Evolutionary conservation across 441 rosid genomes (phyloP).

Genomic region (Bruguiera hainesii): DNA sequence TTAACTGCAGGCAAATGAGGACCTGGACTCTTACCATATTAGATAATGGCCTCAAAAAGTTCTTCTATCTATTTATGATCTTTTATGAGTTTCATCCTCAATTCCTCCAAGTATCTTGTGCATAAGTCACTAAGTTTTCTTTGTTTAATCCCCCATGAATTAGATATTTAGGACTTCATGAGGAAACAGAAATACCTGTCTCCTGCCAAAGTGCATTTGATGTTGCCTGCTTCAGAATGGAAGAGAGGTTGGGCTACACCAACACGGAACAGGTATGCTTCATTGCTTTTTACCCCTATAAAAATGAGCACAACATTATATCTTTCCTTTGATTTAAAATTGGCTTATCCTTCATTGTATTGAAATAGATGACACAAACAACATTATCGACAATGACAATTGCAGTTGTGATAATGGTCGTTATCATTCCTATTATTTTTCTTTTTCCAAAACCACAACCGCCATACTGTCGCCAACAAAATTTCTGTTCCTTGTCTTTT

Average conservation of each 20-base stretch:
- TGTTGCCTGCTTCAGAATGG: slow-evolving; percentile 73
- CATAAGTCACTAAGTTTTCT: background rate
- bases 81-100: background rate
- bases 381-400: no score
- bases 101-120: background rate
- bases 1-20: background rate
- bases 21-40: background rate
- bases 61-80: background rate
- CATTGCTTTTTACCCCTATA: background rate
- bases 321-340: no score
- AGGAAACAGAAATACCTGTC: slow-evolving; percentile 58
- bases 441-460: no score
- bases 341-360: no score
- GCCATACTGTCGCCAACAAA: no score
- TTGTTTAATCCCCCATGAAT: slow-evolving; percentile 24
- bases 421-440: no score
- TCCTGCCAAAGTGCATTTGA: slow-evolving; percentile 62
- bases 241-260: slow-evolving; percentile 73
- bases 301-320: no score
- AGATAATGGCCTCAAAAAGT: background rate
- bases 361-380: no score
- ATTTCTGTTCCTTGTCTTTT: no score
- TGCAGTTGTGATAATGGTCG: no score
- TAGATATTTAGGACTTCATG: slow-evolving; percentile 76
- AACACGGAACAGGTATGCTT: slow-evolving; percentile 66